phyloP scores from a whole-genome alignment of 2,329 filamentous ascomycete species.

The Neocatenulostroma microsporum region DNA sequence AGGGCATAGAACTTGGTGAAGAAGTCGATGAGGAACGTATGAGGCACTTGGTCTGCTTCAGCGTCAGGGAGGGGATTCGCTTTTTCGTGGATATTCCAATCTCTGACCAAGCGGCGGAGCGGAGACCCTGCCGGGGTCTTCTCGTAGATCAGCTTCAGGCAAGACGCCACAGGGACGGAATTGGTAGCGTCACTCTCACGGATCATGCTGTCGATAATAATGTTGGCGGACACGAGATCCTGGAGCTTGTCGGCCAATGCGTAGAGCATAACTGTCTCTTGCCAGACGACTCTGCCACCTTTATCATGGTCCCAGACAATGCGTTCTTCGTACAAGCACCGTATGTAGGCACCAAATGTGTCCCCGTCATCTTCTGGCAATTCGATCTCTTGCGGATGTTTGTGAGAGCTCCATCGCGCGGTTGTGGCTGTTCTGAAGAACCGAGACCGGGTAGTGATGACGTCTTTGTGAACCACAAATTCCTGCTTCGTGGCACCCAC shows the following conservation, averaged over 20 bases:
- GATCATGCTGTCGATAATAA: slow-evolving; percentile 2
- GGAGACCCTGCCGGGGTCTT: neutral
- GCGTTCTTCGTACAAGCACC: slow-evolving; percentile 6
- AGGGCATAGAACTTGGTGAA: no score
- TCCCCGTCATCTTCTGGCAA: slow-evolving; percentile 9
- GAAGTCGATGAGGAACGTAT: no score
- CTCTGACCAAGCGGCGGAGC: slow-evolving; percentile 2
- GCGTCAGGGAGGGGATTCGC: no score
- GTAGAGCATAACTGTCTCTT: slow-evolving; percentile 1
- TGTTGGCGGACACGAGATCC: slow-evolving; percentile 2
- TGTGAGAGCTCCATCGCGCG: neutral
- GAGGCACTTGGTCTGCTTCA: no score
- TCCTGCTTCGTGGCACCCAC: slow-evolving; percentile 5
- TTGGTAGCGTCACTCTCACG: neutral
- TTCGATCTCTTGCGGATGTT: no score
- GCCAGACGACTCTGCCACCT: no score
- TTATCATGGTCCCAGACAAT: neutral
- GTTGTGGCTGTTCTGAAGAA: slow-evolving; percentile 10
- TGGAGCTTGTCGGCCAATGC: slow-evolving; percentile 8
- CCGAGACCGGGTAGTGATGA: slow-evolving; percentile 7
- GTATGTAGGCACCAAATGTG: slow-evolving; percentile 7
- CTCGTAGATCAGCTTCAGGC: no score
- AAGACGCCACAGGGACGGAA: no score
- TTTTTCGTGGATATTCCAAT: slow-evolving; percentile 1
- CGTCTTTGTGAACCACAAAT: slow-evolving; percentile 8